phyloP scores from a whole-genome alignment of 495 filamentous ascomycete genomes.

The Aspergillus indologenus region DNA sequence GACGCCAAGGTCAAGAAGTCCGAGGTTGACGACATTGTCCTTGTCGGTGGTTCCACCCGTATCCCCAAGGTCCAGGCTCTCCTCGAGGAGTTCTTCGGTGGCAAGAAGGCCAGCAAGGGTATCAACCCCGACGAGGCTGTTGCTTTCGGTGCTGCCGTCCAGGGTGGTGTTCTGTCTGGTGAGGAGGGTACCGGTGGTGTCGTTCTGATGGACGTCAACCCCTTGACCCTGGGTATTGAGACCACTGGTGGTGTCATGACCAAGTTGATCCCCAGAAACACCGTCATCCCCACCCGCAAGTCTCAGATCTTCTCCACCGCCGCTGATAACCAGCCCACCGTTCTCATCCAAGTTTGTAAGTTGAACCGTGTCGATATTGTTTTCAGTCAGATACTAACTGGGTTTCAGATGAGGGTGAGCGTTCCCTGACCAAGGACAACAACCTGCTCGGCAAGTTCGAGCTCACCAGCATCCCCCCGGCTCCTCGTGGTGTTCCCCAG shows the following conservation, averaged over 20 bases:
- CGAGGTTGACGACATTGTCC: conserved; percentile 83
- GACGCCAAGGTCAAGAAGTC: conserved; percentile 87
- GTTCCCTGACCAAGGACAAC: conserved; percentile 94
- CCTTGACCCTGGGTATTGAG: conserved; percentile 96
- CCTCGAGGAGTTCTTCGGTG: conserved; percentile 90
- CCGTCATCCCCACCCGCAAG: conserved; percentile 94
- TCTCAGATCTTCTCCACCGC: conserved; percentile 97
- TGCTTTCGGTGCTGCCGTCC: conserved; percentile 94
- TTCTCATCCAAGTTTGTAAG: conserved; percentile 88
- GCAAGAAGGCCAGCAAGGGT: conserved; percentile 96
- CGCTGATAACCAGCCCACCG: conserved; percentile 95
- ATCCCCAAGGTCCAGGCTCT: conserved; percentile 95
- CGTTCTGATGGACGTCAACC: conserved; percentile 98
- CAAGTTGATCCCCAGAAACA: conserved; percentile 93
- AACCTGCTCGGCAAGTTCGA: conserved; percentile 97
- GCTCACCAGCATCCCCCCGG: conserved; percentile 90
- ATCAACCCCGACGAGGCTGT: conserved; percentile 99
- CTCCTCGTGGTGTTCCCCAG: conserved; percentile 93
- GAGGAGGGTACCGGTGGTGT: conserved; percentile 73
- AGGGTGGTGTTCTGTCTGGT: conserved; percentile 91
- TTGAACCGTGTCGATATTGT: conserved; percentile 7
- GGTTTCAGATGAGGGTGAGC: conserved; percentile 74
- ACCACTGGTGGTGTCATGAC: conserved; percentile 99
- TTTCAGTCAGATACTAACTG: conserved; percentile 14
- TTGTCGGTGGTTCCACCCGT: conserved; percentile 91